Conservation (phyloP, 179 eudicot genomes). For the Beta corolliflora region DNA sequence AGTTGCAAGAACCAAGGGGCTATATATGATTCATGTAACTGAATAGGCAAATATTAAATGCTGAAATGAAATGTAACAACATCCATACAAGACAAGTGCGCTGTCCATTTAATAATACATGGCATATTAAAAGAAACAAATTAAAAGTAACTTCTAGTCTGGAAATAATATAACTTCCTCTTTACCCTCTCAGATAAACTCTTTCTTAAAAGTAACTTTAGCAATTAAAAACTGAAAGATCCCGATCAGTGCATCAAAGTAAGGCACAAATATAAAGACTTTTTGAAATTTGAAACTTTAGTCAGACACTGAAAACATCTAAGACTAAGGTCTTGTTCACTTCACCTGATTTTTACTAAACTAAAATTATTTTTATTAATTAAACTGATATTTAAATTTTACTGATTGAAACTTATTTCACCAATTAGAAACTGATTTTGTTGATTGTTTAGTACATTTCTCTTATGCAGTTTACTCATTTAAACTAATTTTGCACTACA, state of each 20-base stretch:
- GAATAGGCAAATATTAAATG: not conserved
- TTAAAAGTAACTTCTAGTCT: no score
- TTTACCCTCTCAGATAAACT: not conserved
- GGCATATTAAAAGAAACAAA: not conserved
- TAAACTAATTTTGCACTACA: no score
- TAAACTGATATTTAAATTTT: no score
- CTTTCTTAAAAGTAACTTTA: not conserved
- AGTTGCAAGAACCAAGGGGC: not conserved
- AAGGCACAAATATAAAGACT: not conserved
- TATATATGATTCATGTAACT: not conserved
- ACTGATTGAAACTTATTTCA: no score
- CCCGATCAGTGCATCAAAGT: not conserved
- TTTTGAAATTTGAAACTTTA: not conserved
- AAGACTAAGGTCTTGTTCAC: not conserved
- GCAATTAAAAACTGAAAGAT: not conserved
- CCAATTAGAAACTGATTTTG: no score
- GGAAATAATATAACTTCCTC: not conserved
- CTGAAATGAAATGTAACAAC: not conserved
- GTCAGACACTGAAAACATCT: not conserved
- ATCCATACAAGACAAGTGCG: not conserved
- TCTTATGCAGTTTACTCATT: no score
- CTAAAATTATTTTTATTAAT: no score
- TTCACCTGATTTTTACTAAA: no score
- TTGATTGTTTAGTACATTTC: no score
- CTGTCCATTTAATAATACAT: not conserved